These are phyloP conservation scores for Priceomyces medius DNA, from an alignment of 805 yeast genomes.

Conservation along the genomic window DNA sequence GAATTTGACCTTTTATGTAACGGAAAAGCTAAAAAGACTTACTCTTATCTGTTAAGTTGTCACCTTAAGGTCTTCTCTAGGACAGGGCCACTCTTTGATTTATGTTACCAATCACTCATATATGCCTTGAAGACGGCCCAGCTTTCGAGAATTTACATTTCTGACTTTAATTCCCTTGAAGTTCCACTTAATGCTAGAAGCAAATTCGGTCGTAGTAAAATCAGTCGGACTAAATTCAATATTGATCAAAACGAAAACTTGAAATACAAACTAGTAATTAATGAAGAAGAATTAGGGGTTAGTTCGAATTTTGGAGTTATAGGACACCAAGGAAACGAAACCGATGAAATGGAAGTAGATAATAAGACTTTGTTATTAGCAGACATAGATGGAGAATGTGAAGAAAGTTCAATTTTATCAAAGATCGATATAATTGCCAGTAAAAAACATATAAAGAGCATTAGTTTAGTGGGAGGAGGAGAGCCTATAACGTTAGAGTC, in stretches of 20 bases:
- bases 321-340: constrained; percentile 29
- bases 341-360: constrained; percentile 29
- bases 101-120: constrained; percentile 67
- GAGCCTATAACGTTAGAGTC: constrained; percentile 46
- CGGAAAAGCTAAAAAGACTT: constrained; percentile 14
- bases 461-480: constrained; percentile 51
- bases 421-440: constrained; percentile 47
- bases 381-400: constrained; percentile 84
- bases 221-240: constrained; percentile 36
- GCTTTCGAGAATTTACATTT: constrained; percentile 68
- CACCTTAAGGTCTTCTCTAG: constrained; percentile 75
- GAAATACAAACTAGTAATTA: constrained; percentile 38
- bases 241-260: constrained; percentile 47
- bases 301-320: constrained; percentile 62
- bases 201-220: constrained; percentile 50
- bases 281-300: constrained; percentile 39
- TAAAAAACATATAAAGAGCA: constrained; percentile 26
- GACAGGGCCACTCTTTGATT: constrained; percentile 78
- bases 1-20: constrained; percentile 14
- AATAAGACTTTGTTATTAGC: constrained; percentile 49
- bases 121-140: constrained; percentile 58
- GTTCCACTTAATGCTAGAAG: constrained; percentile 54
- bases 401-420: constrained; percentile 60
- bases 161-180: constrained; percentile 56
- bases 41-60: constrained; percentile 59